Evolutionary conservation across 164 flowering plant genomes (phyloP).

Genomic region (Pachysandra terminalis): DNA sequence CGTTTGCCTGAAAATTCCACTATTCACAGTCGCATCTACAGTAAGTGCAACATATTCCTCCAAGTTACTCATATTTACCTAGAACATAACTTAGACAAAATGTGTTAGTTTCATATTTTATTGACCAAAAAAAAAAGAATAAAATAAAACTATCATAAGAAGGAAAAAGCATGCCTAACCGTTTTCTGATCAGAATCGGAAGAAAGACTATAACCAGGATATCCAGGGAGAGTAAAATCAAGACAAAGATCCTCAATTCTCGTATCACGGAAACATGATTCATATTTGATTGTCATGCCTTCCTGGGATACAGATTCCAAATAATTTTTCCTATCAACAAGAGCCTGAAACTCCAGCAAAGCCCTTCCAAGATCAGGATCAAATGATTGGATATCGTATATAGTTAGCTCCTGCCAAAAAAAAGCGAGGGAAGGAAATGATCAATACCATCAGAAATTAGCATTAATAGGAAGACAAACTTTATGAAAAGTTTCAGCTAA

Average conservation of each 20-base stretch:
- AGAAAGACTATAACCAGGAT: conserved; percentile 62
- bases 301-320: conserved; percentile 24
- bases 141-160: too few relatives aligned
- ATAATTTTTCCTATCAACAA: conserved; percentile 43
- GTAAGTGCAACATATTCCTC: conserved; percentile 67
- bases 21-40: conserved; percentile 71
- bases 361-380: conserved; percentile 80
- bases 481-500: conserved; percentile 4
- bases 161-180: conserved; percentile 35
- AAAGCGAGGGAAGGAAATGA: conserved; percentile 4
- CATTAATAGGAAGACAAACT: neutral
- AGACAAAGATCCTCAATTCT: conserved; percentile 84
- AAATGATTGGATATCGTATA: conserved; percentile 73
- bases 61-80: conserved; percentile 73
- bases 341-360: conserved; percentile 80
- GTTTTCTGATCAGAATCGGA: conserved; percentile 33
- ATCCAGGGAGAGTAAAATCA: conserved; percentile 92
- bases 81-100: conserved; percentile 3
- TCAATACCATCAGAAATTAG: conserved; percentile 5
- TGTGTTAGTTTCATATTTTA: neutral
- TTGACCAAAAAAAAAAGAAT: conserved; percentile 2
- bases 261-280: conserved; percentile 38
- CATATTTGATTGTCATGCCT: conserved; percentile 16
- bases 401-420: conserved; percentile 57
- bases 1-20: conserved; percentile 79